Evolutionary conservation across 2,329 filamentous ascomycete species (phyloP).

Genomic region (Paramyrothecium roridum): DNA sequence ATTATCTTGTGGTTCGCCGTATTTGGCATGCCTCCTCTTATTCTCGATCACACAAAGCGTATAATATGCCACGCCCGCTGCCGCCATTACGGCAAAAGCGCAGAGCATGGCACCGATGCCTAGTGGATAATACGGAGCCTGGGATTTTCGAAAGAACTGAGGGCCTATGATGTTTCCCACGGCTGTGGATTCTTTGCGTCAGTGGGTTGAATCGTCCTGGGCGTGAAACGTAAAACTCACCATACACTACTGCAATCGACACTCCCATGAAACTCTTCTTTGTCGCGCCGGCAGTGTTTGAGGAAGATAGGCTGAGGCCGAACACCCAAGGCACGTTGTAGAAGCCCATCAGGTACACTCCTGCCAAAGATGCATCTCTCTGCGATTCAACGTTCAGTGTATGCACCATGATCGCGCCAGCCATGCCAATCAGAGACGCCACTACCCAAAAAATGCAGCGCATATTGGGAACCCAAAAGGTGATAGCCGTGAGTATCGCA

Average conservation of each 20-base stretch:
- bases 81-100: constrained; percentile 20
- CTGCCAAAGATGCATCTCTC: constrained; percentile 20
- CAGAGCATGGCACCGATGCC: constrained; percentile 22
- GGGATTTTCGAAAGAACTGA: constrained; percentile 20
- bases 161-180: constrained; percentile 26
- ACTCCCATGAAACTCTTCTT: constrained; percentile 26
- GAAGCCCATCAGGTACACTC: constrained; percentile 28
- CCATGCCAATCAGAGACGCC: constrained; percentile 15
- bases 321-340: constrained; percentile 27
- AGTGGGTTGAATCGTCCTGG: not conserved
- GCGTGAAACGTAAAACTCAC: constrained; percentile 1
- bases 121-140: constrained; percentile 21
- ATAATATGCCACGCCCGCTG: constrained; percentile 14
- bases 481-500: constrained; percentile 15
- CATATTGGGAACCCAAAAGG: constrained; percentile 22
- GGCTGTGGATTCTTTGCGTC: constrained; percentile 2
- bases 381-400: constrained; percentile 10
- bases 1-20: constrained; percentile 6
- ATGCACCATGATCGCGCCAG: constrained; percentile 21
- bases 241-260: constrained; percentile 23
- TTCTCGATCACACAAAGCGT: constrained; percentile 17
- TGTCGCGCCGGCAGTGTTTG: constrained; percentile 23
- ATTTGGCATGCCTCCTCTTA: constrained; percentile 11
- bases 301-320: constrained; percentile 23
- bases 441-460: constrained; percentile 26